Conservation (phyloP, 2,329 filamentous ascomycete genomes). For the Colletotrichum sansevieriae region DNA sequence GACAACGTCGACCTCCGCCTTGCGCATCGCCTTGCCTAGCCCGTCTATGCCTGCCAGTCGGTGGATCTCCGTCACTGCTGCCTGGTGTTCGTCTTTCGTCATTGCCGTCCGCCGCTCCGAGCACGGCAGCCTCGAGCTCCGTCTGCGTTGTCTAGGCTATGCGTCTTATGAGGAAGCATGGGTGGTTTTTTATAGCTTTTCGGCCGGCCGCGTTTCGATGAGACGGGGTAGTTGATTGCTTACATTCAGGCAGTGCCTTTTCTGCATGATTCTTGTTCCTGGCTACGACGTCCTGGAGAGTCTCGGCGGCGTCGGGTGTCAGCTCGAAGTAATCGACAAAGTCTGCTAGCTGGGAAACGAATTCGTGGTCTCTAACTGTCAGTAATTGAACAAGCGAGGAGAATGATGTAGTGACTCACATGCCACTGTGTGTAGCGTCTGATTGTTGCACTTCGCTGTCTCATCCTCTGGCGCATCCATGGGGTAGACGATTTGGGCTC, state of each 20-base stretch:
- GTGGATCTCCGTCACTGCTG: background rate
- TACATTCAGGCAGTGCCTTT: constrained; percentile 43
- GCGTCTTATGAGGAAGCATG: background rate
- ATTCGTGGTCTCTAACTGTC: constrained; percentile 12
- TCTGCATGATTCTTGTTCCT: constrained; percentile 44
- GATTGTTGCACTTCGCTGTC: constrained; percentile 31
- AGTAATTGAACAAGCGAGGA: background rate
- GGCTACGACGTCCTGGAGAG: constrained; percentile 43
- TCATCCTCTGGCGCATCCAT: constrained; percentile 30
- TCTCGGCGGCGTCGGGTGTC: constrained; percentile 16
- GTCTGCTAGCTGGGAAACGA: background rate
- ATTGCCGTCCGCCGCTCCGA: background rate
- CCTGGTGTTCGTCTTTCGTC: background rate
- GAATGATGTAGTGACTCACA: constrained; percentile 29
- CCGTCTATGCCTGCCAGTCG: background rate
- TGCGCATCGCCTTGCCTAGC: background rate
- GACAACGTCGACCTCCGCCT: constrained; percentile 42
- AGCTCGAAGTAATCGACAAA: constrained; percentile 4
- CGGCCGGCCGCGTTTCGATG: too few species aligned
- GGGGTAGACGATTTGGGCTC: constrained; percentile 40
- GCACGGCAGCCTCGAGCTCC: background rate
- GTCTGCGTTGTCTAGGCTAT: constrained; percentile 12
- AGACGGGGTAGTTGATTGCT: constrained; percentile 11
- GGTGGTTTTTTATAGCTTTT: too few species aligned
- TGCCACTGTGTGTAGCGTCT: constrained; percentile 39